Evolutionary conservation across 371 early-diverging fungal species (phyloP), one percentile per base, ranked within the genome.

Genomic region (Mortierella sp.): DNA sequence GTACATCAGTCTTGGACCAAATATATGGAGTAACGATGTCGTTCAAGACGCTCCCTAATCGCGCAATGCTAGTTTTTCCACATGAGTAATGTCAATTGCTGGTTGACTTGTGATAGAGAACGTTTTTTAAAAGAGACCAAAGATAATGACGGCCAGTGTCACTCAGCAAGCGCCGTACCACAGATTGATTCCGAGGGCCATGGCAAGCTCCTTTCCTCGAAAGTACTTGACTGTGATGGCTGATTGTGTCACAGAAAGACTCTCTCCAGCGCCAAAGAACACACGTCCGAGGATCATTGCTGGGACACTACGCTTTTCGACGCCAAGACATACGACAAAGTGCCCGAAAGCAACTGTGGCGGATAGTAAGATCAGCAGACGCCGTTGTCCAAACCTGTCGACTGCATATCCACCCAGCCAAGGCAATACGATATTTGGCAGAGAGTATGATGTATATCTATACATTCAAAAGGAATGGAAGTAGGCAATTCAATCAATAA

Each of bases 381-480:
- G 44, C 23, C 68, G 65, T 14, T 82, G 66, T 8, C 81, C 83
- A 44, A 82, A 68, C 21, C 43, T 46, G 56, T 89, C 86, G 8
- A 83, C 67, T 7, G 84, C 71, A 26, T 80, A 67, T 17, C 91
- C 89, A 31, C 88, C 88, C 7, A 83, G 12, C 50, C 84, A 70
- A 1, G 90, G 88, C 24, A 85, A 46, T 28, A 89, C 70, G 28
- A 92, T 87, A 71, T 93, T 93, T 15, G 94, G 94, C 1, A 92
- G 57, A 7, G 90, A 83, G 70, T 92, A 92, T 19, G 86, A 83
- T 0, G 88, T 72, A 53, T 86, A 87, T 34, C 37, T 34, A 34
- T 11, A 34, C 7, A 11, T 34, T 7, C 37, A 34, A 34, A 11
- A 11, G 37, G 37, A 34, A 34, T 14, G 14, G 37, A 11, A 4